Base-by-base conservation (phyloP, 352 stramenopile species). In the Thraustochytrium sp. region DNA sequence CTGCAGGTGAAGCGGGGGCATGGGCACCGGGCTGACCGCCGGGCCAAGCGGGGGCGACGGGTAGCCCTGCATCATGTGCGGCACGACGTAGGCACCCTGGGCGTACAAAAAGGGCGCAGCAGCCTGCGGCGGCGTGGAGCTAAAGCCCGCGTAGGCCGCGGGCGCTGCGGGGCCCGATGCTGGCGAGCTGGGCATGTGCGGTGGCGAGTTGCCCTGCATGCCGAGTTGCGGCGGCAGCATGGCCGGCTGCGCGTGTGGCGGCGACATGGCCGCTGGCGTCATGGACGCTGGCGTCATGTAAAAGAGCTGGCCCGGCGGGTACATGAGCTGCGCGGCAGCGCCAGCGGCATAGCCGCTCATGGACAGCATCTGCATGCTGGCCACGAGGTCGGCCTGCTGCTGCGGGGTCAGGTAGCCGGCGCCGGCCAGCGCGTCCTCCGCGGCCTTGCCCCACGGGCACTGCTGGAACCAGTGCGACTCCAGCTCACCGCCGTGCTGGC, bases 381-480 rank as follows among this genome's bases (percentile, higher is more conserved):
- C 8, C 8, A n/a, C 34, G 8, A 63, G 8, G 34, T 55, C 8
- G 34, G 54, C 26, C 54, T 34, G 54, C 5, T 21, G 34, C 5
- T 55, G 18, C 54, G 54, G 54, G 8, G 23, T 63, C 8, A 5
- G 8, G 21, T 16, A 8, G 54, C 34, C 34, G 5, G 23, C 23
- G 26, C 54, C 54, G 34, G 5, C 54, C 26, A n/a, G 26, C 5
- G 5, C 8, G 34, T 63, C 34, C 8, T 63, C 8, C 8, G 5
- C 54, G 11, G 21, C 26, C 5, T 38, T 5, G 8, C 26, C 1
- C 9, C 42, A 21, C 4, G 75, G 75, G 53, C 75, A 84, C 26
- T 84, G 75, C 51, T 84, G 75, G 53, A 84, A 84, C 75, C 75
- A 84, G 44, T 84, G 75, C 11, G 34, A 61, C 23, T 75, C 61